Conservation (phyloP, 164 flowering plant species). For the Magnolia kwangsiensis region DNA sequence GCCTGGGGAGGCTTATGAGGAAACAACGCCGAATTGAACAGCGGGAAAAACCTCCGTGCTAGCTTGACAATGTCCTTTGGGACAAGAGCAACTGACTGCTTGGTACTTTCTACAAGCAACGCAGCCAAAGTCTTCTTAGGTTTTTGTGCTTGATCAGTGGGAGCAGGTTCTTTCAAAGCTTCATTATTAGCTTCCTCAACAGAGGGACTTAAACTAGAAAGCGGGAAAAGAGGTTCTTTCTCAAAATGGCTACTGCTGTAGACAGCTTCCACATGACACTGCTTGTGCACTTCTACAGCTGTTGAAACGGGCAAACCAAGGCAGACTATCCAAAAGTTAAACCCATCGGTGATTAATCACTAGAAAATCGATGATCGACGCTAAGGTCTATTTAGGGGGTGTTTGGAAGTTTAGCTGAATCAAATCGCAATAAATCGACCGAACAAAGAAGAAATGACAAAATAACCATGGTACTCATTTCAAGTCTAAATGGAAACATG, state of each 20-base stretch:
- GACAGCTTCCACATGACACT: constrained; percentile 36
- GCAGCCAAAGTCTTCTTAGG: constrained; percentile 85
- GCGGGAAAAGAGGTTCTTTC: constrained; percentile 70
- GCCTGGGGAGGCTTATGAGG: constrained; percentile 92
- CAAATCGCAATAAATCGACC: not conserved
- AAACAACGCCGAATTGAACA: constrained; percentile 85
- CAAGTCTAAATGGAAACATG: not conserved
- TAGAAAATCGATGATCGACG: not conserved
- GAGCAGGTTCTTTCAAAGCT: constrained; percentile 14
- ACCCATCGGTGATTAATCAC: not conserved
- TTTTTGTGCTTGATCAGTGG: constrained; percentile 12
- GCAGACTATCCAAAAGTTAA: constrained; percentile 11
- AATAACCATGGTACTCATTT: not conserved
- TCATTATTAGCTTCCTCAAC: constrained; percentile 28
- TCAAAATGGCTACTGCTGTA: constrained; percentile 30
- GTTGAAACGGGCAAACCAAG: constrained; percentile 22
- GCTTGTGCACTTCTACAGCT: constrained; percentile 55
- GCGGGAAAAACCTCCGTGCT: constrained; percentile 57
- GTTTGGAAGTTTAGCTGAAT: not conserved
- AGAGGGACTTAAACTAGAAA: constrained; percentile 25
- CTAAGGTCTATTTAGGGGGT: not conserved
- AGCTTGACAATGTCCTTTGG: constrained; percentile 65
- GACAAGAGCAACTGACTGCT: constrained; percentile 79
- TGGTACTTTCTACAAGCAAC: constrained; percentile 73
- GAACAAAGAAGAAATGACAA: not conserved